Base-by-base conservation (phyloP, 495 filamentous ascomycete genomes). In the Daldinia bambusicola region DNA sequence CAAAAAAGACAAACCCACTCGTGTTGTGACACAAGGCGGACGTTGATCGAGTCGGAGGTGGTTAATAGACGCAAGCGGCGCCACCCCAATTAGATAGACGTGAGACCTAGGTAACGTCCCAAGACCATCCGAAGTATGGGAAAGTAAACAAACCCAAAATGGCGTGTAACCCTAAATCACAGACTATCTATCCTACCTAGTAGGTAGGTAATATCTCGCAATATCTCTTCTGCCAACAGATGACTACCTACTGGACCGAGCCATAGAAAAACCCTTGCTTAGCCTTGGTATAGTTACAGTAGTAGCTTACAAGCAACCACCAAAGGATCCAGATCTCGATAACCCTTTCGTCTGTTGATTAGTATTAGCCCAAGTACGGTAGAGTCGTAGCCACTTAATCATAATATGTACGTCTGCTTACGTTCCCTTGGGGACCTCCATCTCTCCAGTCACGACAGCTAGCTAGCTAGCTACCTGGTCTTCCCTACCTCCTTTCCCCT, bases 131-230 rank as follows among this genome's bases (percentile, higher is more conserved):
- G n/a, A 51, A 73, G 41, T 63, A 43, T 69, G 65, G 70, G 52
- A 62, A 58, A 66, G 62, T 73, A 73, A 73, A 73, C 66, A 73
- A 57, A 65, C 55, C 70, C 34, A 36, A 36, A 65, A 69, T 66
- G 65, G 65, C 70, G 66, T 73, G 70, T 31, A 69, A 73, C 70
- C 55, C 61, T 66, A 62, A 26, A 26, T 69, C 26, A 60, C 36
- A 58, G 52, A 57, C 52, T 48, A 65, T 52, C 59, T 3, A 26
- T 26, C 26, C 26, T 26, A 26, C 26, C 3, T 26, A 3, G 26
- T 26, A 26, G 26, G 26, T 26, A 26, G 26, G 1, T 61, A 65
- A 40, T 61, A 22, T 32, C 30, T 14, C 50, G 10, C n/a, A 32
- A n/a, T 36, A 32, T 32, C 41, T 38, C 61, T 66, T 38, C 61